Evolutionary conservation across 2,329 filamentous ascomycete species (phyloP), one percentile per base, ranked within the genome.

Genomic region (Aureobasidium sp.): DNA sequence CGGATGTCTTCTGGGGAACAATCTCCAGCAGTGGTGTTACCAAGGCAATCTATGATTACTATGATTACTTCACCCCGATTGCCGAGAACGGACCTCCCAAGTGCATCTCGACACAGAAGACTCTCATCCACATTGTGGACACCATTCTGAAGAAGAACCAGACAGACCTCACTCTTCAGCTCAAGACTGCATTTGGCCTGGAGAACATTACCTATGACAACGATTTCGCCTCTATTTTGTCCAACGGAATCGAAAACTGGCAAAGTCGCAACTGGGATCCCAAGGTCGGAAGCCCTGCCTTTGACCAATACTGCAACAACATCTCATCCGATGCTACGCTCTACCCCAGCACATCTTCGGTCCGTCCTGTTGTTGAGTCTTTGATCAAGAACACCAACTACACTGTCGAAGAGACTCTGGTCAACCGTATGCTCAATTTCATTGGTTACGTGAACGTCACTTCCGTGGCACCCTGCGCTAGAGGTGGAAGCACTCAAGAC

Each of bases 21-120:
- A 93, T 95, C 53, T 86, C 88, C 0, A 91, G 88, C 0, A 93
- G 88, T 0, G 90, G 88, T 0, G 89, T 94, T 0, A 89, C 88
- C 0, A 82, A 83, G 62, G 89, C 89, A 3, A 87, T 94, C 60
- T 84, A 84, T 65, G 88, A 94, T 66, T 93, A 86, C 73, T 93
- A 88, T 67, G 73, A 81, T 62, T 86, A 86, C 67, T 85, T 77
- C 64, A 81, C 84, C 67, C 80, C 84, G 0, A 77, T 84, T 60
- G 76, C 81, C 13, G 69, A 79, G 19, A 81, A 80, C 61, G 84
- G 74, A 9, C 82, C 84, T 11, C 74, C 78, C 0, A 80, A 82
- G 33, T 94, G 90, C 68, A 80, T 91, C 37, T 73, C 77, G 1
- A 79, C 80, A 1, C 86, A 84, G 0, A 84, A 88, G 68, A 84